These are phyloP conservation scores for Diaporthe ampelina DNA, from an alignment of 2,329 filamentous ascomycete species.

Conservation along the genomic window DNA sequence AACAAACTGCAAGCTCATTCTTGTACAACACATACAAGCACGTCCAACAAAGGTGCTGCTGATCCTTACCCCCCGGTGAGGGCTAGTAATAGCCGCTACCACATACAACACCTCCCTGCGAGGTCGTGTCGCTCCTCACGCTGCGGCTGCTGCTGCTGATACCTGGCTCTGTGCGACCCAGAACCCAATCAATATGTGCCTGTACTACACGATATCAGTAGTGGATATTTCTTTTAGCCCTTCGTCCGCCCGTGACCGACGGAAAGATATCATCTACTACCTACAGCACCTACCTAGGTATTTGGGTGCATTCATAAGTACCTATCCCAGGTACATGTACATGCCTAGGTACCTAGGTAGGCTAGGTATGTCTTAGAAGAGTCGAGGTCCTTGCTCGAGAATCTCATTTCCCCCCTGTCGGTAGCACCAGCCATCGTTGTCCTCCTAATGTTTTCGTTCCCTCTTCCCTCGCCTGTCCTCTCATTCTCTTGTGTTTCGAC, in stretches of 20 bases:
- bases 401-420: not conserved
- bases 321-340: not conserved
- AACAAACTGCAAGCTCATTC: not conserved
- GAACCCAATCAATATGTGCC: not conserved
- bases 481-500: no score
- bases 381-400: not conserved
- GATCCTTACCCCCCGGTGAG: not conserved
- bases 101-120: not conserved
- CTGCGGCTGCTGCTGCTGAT: not conserved
- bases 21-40: not conserved
- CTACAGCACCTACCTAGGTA: not conserved
- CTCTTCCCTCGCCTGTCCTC: no score
- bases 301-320: not conserved
- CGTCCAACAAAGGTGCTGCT: not conserved
- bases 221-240: not conserved
- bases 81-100: not conserved
- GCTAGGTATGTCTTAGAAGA: not conserved
- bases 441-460: no score
- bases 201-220: not conserved
- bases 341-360: not conserved
- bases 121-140: not conserved
- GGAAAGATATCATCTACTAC: not conserved
- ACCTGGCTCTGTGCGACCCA: not conserved
- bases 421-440: not conserved
- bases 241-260: not conserved